Evolutionary conservation across 2,329 filamentous ascomycete genomes (phyloP).

Genomic region (Mariannaea sp.): DNA sequence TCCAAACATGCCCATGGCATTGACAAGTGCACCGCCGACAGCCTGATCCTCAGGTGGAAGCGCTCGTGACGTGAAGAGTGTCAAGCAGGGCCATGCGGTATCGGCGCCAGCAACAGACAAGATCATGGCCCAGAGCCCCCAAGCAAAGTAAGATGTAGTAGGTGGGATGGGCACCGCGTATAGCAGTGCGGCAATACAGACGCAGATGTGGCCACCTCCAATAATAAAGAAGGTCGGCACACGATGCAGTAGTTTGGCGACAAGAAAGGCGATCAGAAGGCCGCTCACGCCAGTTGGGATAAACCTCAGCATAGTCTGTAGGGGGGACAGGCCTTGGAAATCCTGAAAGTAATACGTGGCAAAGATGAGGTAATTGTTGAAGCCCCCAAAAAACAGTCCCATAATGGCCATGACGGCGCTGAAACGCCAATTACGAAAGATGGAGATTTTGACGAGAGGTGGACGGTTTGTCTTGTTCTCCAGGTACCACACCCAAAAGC

Average conservation of each 20-base stretch:
- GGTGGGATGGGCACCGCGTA: conserved; percentile 67
- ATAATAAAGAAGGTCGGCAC: conserved; percentile 63
- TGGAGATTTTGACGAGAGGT: conserved; percentile 69
- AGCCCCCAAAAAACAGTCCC: conserved; percentile 67
- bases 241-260: conserved; percentile 60
- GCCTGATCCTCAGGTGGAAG: conserved; percentile 68
- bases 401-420: conserved; percentile 68
- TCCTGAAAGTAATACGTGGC: conserved; percentile 74
- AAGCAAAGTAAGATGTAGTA: conserved; percentile 68
- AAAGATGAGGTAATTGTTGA: conserved; percentile 71
- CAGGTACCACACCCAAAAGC: conserved; percentile 61
- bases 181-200: conserved; percentile 61
- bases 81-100: conserved; percentile 67
- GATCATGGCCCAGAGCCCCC: conserved; percentile 68
- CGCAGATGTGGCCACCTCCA: conserved; percentile 59
- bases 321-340: conserved; percentile 62
- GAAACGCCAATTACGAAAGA: conserved; percentile 65
- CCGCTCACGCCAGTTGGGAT: conserved; percentile 68
- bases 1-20: conserved; percentile 68
- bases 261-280: conserved; percentile 59
- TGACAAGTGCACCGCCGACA: conserved; percentile 70
- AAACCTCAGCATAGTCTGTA: conserved; percentile 72
- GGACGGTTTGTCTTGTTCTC: conserved; percentile 43
- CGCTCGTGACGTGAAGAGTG: conserved; percentile 67
- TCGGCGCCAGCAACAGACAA: conserved; percentile 69